phyloP scores from a whole-genome alignment of 768 basidiomycete genomes.

The Phlegmacium glaucopus region DNA sequence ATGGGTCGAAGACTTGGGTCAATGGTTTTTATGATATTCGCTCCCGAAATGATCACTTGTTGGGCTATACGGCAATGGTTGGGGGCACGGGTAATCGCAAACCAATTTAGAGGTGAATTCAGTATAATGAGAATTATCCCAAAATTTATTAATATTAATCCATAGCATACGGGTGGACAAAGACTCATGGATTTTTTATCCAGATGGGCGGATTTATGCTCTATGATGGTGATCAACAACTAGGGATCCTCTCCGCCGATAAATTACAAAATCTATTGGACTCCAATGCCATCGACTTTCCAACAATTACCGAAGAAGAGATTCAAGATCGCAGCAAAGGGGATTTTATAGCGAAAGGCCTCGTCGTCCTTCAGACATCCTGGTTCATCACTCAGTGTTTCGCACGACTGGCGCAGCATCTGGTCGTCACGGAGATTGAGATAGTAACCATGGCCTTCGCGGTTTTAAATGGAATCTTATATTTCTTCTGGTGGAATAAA shows the following conservation, averaged over 20 bases:
- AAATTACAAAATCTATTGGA: neutral
- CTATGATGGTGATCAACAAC: neutral
- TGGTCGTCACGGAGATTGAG: conserved; percentile 29
- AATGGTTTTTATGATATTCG: conserved; percentile 2
- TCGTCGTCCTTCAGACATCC: conserved; percentile 15
- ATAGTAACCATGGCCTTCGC: conserved; percentile 29
- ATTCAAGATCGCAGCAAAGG: neutral
- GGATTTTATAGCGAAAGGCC: neutral
- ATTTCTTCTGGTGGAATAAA: neutral
- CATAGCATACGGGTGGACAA: neutral
- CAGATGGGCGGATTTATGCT: conserved; percentile 1
- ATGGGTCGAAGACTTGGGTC: neutral
- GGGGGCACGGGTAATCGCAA: neutral
- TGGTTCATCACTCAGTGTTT: conserved; percentile 29
- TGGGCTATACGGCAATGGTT: conserved; percentile 7
- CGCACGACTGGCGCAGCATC: conserved; percentile 12
- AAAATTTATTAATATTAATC: neutral
- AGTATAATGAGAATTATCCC: neutral
- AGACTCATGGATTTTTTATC: neutral
- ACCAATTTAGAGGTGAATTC: neutral
- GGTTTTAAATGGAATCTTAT: neutral
- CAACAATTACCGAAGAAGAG: neutral
- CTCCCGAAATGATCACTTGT: conserved; percentile 2
- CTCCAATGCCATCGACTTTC: neutral
- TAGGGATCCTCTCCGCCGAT: neutral